phyloP scores from a whole-genome alignment of 1,139 yeast genomes.

The Protomyces lactucae-debilis region DNA sequence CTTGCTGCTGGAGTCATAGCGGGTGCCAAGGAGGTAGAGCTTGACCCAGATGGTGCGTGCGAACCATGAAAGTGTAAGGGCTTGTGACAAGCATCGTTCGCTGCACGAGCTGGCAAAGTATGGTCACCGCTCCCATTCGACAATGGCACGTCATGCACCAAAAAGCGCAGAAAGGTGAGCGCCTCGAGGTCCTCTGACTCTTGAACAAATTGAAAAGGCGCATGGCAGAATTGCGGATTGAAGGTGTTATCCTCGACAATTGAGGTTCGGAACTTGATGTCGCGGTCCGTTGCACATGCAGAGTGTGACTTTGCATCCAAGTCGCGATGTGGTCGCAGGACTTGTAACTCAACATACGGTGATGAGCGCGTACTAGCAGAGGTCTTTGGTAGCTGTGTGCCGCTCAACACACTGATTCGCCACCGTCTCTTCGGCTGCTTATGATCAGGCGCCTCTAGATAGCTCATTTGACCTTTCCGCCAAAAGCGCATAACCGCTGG shows the following conservation, averaged over 20 bases:
- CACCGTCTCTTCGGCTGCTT: constrained; percentile 18
- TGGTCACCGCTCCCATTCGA: not conserved
- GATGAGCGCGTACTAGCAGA: constrained; percentile 47
- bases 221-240: constrained; percentile 74
- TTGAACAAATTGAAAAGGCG: constrained; percentile 18
- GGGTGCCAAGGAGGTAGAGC: constrained; percentile 36
- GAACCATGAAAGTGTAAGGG: constrained; percentile 52
- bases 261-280: constrained; percentile 38
- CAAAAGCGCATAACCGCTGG: constrained; percentile 44
- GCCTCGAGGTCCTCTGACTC: constrained; percentile 5
- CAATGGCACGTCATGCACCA: constrained; percentile 7
- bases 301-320: not conserved
- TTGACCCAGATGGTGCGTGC: constrained; percentile 41
- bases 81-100: constrained; percentile 35
- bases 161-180: constrained; percentile 16
- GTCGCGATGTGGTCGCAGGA: constrained; percentile 43
- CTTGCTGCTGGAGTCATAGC: constrained; percentile 16
- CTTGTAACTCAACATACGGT: constrained; percentile 57
- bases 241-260: constrained; percentile 62
- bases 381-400: constrained; percentile 63
- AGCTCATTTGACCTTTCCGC: constrained; percentile 1
- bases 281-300: not conserved
- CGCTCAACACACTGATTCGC: constrained; percentile 60
- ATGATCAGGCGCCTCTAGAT: constrained; percentile 33
- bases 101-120: not conserved